These are phyloP conservation scores for Cyberlindnera galapagoensis DNA, from an alignment of 805 yeast species.

Conservation along the genomic window DNA sequence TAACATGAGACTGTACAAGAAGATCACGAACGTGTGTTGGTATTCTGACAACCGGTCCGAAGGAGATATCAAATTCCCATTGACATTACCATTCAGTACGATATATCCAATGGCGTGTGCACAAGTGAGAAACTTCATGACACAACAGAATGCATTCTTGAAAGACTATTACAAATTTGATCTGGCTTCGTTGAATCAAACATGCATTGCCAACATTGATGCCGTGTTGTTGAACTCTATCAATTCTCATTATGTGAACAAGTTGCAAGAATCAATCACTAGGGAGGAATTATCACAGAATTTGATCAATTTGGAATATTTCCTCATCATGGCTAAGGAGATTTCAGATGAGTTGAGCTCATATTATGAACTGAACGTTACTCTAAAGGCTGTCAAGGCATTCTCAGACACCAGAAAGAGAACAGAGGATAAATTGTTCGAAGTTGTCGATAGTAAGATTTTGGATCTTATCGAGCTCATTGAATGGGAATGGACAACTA, in stretches of 20 bases:
- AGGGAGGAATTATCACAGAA: slow-evolving; percentile 91
- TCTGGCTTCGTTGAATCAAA: slow-evolving; percentile 51
- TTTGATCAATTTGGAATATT: slow-evolving; percentile 81
- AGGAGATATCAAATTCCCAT: slow-evolving; percentile 35
- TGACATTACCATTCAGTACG: slow-evolving; percentile 80
- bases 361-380: slow-evolving; percentile 34
- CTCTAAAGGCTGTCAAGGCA: slow-evolving; percentile 45
- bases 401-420: slow-evolving; percentile 55
- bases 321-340: slow-evolving; percentile 67
- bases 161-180: slow-evolving; percentile 60
- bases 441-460: slow-evolving; percentile 74
- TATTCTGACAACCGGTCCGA: slow-evolving; percentile 47
- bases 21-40: slow-evolving; percentile 65
- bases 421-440: slow-evolving; percentile 78
- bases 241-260: slow-evolving; percentile 52
- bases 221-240: slow-evolving; percentile 61
- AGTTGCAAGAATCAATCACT: slow-evolving; percentile 55
- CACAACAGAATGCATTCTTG: slow-evolving; percentile 57
- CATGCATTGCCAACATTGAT: slow-evolving; percentile 59
- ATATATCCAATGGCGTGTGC: slow-evolving; percentile 84
- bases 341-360: slow-evolving; percentile 34
- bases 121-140: slow-evolving; percentile 58
- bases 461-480: slow-evolving; percentile 76
- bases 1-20: slow-evolving; percentile 51
- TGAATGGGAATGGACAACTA: slow-evolving; percentile 78